Evolutionary conservation across 805 yeast genomes (phyloP).

Genomic region (Starmerella davenportii): DNA sequence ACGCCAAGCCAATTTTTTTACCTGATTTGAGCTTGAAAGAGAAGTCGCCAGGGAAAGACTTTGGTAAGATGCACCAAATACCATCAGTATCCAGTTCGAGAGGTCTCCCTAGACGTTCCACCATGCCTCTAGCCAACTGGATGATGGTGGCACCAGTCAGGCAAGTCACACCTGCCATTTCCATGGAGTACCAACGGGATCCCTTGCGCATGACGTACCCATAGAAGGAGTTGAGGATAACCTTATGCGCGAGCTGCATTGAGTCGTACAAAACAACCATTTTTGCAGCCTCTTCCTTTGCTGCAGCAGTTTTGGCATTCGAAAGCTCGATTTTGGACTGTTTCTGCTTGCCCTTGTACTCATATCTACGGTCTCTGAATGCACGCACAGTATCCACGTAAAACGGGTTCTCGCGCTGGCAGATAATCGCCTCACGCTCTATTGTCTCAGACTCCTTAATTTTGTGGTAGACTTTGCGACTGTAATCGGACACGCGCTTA

Average conservation of each 20-base stretch:
- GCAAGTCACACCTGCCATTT: conserved; percentile 99
- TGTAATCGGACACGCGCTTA: conserved; percentile 64
- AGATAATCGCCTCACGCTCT: conserved; percentile 80
- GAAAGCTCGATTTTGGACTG: conserved; percentile 76
- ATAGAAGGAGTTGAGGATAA: conserved; percentile 85
- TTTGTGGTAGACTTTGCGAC: conserved; percentile 68
- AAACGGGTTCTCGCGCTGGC: conserved; percentile 95
- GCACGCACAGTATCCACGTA: conserved; percentile 86
- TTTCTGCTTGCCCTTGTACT: conserved; percentile 82
- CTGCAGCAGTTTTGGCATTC: conserved; percentile 36
- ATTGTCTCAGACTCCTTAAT: conserved; percentile 66
- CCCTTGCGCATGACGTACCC: conserved; percentile 99
- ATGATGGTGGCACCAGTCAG: conserved; percentile 94
- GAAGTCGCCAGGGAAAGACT: conserved; percentile 81
- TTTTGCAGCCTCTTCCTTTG: conserved; percentile 76
- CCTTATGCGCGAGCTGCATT: conserved; percentile 89
- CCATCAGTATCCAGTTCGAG: conserved; percentile 96
- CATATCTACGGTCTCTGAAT: conserved; percentile 91
- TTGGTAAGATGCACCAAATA: conserved; percentile 95
- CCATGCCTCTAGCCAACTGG: conserved; percentile 86
- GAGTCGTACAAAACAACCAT: conserved; percentile 91
- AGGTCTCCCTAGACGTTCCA: conserved; percentile 87
- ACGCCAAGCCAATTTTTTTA: conserved; percentile 56
- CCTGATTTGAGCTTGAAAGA: conserved; percentile 58
- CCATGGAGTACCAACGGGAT: conserved; percentile 98